phyloP scores from a whole-genome alignment of 2,329 filamentous ascomycete species.

The Coniochaeta sp. region DNA sequence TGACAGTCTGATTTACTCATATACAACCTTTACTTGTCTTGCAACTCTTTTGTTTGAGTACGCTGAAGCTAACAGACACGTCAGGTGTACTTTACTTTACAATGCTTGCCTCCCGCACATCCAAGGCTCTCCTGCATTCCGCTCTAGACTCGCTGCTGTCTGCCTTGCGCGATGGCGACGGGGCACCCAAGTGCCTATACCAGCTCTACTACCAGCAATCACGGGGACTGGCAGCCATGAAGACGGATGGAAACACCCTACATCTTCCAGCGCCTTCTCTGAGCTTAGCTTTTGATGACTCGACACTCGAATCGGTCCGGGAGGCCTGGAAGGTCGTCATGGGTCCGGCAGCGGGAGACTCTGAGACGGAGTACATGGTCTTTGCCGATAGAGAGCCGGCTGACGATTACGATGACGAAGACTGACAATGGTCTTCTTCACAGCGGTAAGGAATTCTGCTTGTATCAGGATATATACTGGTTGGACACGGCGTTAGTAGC shows the following conservation, averaged over 20 bases:
- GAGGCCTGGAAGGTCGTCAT: constrained; percentile 61
- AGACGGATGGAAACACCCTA: constrained; percentile 35
- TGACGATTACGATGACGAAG: constrained; percentile 40
- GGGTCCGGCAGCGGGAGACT: constrained; percentile 38
- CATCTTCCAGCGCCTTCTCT: constrained; percentile 51
- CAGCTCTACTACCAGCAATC: constrained; percentile 49
- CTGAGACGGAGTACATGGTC: constrained; percentile 55
- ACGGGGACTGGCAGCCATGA: constrained; percentile 16
- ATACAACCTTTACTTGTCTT: constrained; percentile 3
- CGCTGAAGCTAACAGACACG: constrained; percentile 10
- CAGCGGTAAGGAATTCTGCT: background rate
- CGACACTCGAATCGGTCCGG: constrained; percentile 57
- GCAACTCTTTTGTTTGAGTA: background rate
- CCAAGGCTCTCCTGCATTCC: constrained; percentile 27
- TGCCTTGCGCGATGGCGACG: constrained; percentile 11
- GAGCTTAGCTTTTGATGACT: constrained; percentile 69
- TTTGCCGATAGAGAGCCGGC: constrained; percentile 68
- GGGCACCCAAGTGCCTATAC: constrained; percentile 33
- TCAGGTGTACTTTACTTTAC: constrained; percentile 31
- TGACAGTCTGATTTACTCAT: constrained; percentile 75
- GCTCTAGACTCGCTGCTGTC: constrained; percentile 34
- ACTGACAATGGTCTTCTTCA: constrained; percentile 1
- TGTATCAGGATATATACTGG: background rate
- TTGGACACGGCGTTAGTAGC: background rate
- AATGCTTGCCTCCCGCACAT: constrained; percentile 24